A percentile compares a stretch with the other conserved stretches of the same genome.
Conservation (phyloP, 305 asterid species). For the Plantago coronopus region DNA sequence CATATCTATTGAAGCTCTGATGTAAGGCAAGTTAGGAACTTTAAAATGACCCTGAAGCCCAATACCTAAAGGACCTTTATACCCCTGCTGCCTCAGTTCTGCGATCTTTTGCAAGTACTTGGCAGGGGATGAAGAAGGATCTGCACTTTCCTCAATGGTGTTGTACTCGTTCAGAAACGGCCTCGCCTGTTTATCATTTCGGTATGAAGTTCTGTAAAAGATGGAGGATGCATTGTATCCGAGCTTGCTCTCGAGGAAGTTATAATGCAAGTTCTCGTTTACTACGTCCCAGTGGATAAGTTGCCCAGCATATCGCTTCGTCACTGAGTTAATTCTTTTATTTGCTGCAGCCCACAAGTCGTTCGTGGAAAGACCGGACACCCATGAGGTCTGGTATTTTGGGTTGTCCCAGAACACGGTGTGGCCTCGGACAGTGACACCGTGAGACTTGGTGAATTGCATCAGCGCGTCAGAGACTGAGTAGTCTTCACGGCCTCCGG, state of each 20-base stretch:
- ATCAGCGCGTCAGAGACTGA: constrained; percentile 43
- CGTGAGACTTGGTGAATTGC: constrained; percentile 25
- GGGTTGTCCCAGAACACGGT: constrained; percentile 65
- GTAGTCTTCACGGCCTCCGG: constrained; percentile 32
- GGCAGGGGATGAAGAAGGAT: constrained; percentile 32
- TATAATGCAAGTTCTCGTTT: constrained; percentile 55
- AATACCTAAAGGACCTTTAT: constrained; percentile 50
- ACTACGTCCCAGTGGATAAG: constrained; percentile 72
- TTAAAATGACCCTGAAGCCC: constrained; percentile 64
- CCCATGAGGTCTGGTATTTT: constrained; percentile 41
- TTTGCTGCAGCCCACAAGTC: constrained; percentile 31
- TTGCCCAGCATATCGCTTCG: constrained; percentile 40
- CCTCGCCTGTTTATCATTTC: constrained; percentile 28
- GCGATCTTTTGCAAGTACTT: constrained; percentile 39
- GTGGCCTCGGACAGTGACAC: constrained; percentile 61
- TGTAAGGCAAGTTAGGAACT: constrained; percentile 37
- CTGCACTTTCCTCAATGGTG: constrained; percentile 42
- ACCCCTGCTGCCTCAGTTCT: constrained; percentile 35
- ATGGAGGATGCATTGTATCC: constrained; percentile 24
- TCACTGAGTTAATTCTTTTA: constrained; percentile 35
- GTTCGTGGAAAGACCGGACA: constrained; percentile 5
- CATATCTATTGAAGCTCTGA: constrained; percentile 46
- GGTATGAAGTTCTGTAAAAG: constrained; percentile 27
- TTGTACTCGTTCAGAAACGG: constrained; percentile 64
- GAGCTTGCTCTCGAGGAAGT: constrained; percentile 46